A percentile compares a stretch with the other conserved stretches of the same genome.
These are phyloP conservation scores for Ustilago cynodontis DNA, from an alignment of 1,284 basidiomycete species.

Conservation along the genomic window DNA sequence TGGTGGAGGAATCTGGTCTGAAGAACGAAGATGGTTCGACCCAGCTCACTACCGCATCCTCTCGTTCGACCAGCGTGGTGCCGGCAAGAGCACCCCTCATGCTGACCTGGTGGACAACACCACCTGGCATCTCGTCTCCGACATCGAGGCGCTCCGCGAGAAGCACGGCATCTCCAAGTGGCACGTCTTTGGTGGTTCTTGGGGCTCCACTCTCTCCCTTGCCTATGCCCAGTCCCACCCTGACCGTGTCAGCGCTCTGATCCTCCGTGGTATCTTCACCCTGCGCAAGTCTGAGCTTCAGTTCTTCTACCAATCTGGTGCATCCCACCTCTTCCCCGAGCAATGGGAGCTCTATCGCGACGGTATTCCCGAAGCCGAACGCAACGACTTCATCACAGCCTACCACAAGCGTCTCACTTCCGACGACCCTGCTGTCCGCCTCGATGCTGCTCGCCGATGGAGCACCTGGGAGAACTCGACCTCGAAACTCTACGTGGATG, in stretches of 20 bases:
- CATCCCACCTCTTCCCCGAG: constrained; percentile 67
- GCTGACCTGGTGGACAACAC: constrained; percentile 88
- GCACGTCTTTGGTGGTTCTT: constrained; percentile 68
- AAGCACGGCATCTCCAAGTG: constrained; percentile 73
- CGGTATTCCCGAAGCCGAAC: constrained; percentile 83
- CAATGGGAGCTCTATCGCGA: constrained; percentile 75
- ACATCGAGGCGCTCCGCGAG: constrained; percentile 84
- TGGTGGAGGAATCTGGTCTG: constrained; percentile 59
- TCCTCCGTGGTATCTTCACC: constrained; percentile 92
- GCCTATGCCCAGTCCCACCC: constrained; percentile 90
- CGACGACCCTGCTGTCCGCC: constrained; percentile 77
- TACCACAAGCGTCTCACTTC: constrained; percentile 85
- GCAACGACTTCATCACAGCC: constrained; percentile 82
- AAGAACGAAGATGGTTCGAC: constrained; percentile 66
- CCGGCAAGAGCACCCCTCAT: constrained; percentile 85
- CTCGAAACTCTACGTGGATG: constrained; percentile 62
- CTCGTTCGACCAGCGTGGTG: constrained; percentile 74
- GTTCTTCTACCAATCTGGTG: constrained; percentile 91
- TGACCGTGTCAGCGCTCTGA: constrained; percentile 81
- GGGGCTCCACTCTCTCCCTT: constrained; percentile 88
- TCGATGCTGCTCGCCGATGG: constrained; percentile 86
- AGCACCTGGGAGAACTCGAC: constrained; percentile 67
- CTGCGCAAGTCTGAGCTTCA: constrained; percentile 83
- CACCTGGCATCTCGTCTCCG: constrained; percentile 92
- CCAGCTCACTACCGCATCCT: constrained; percentile 63